These are phyloP conservation scores for Rhizopogon vesiculosus DNA, from an alignment of 768 basidiomycete species.

Conservation along the genomic window DNA sequence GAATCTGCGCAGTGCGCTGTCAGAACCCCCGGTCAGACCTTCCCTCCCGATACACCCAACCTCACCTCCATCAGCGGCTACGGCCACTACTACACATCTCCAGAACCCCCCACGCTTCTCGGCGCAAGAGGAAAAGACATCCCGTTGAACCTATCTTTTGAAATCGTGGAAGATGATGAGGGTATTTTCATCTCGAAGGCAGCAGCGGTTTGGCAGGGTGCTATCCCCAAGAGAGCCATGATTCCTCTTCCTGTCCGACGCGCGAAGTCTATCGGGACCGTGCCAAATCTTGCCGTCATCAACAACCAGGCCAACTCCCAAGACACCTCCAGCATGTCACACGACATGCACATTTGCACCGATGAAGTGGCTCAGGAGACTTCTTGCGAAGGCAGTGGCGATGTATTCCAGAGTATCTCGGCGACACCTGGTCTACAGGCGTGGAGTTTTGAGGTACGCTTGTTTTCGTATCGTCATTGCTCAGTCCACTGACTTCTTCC, in stretches of 20 bases:
- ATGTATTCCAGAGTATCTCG: slow-evolving; percentile 21
- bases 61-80: background rate
- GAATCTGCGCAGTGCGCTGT: background rate
- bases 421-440: slow-evolving; percentile 16
- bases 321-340: background rate
- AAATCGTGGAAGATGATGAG: slow-evolving; percentile 1
- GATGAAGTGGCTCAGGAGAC: background rate
- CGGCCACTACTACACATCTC: background rate
- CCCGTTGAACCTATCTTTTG: background rate
- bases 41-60: background rate
- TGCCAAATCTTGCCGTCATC: background rate
- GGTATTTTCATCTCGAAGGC: background rate
- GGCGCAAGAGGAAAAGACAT: background rate
- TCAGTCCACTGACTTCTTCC: background rate
- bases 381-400: background rate
- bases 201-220: background rate
- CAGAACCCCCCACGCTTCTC: background rate
- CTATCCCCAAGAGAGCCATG: background rate
- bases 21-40: background rate
- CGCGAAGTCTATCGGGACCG: background rate
- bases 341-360: background rate
- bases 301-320: background rate
- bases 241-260: background rate
- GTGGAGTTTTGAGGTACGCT: slow-evolving; percentile 27
- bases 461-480: background rate